Base-by-base conservation (phyloP, 768 basidiomycete genomes). In the Gyrodon lividus region DNA sequence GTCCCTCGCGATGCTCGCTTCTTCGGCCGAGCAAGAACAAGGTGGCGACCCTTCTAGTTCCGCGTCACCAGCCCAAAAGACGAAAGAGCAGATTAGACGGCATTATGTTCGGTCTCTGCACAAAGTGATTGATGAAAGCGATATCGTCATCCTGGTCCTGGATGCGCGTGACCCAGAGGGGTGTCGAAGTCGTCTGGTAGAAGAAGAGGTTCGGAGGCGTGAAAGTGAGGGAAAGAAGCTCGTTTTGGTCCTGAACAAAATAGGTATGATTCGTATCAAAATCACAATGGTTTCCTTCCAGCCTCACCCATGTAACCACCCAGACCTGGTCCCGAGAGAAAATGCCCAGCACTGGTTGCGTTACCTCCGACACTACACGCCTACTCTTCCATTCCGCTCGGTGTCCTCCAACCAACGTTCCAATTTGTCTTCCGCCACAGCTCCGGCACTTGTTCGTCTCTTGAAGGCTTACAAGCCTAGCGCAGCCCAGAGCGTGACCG, bases 101-200 rank as follows among this genome's bases (percentile, higher is more conserved):
- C 79, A 90, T 59, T 91, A 92, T 61, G 72, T 95, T 42, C 83
- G 88, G 34, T 78, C 87, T 1, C 70, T 98, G 20, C 85, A 92
- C 70, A 93, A 90, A 72, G 96, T 99, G 40, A 87, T 98, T 53
- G 94, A 97, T 57, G 79, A 94, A 62, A 87, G 89, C 57, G 95
- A 98, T 65, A 89, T 99, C 28, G 72, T 98, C 45, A 77, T 98
- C 40, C 86, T 89, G 31, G 90, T 92, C 0, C 77, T 98, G 14
- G 97, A 98, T 71, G 95, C 95, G 1, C 77, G 96, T 35, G 96
- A 98, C 74, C 96, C 97, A 2, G 89, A 96, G 52, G 95, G 96
- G 0, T 95, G 92, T 37, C 72, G 96, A 57, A 96, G 92, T 70
- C 77, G 87, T 46, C 77, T 96, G 34, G 93, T 98, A 4, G 97